Evolutionary conservation across 2,329 filamentous ascomycete genomes (phyloP).

Genomic region (Westerdykella sp.): DNA sequence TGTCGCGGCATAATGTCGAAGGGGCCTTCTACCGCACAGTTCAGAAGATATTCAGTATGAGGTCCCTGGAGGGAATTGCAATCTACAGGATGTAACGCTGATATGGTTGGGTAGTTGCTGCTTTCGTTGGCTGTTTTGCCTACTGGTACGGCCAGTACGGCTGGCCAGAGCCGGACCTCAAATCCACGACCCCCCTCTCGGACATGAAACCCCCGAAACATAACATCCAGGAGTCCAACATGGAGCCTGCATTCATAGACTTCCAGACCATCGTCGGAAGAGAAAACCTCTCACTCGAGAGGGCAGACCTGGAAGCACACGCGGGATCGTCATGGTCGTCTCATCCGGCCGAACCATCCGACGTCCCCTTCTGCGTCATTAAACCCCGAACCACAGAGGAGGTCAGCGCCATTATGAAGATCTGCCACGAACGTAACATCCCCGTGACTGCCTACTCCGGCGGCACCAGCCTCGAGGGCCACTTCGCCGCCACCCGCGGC

Average conservation of each 20-base stretch:
- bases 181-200: conserved; percentile 53
- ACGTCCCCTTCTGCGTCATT: conserved; percentile 57
- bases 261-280: conserved; percentile 56
- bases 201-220: conserved; percentile 46
- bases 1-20: conserved; percentile 1
- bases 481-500: conserved; percentile 75
- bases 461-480: conserved; percentile 83
- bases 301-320: conserved; percentile 50
- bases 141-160: conserved; percentile 49
- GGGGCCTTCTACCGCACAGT: too few relatives aligned
- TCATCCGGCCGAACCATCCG: conserved; percentile 38
- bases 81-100: too few relatives aligned
- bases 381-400: conserved; percentile 74
- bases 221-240: conserved; percentile 50
- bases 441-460: conserved; percentile 84
- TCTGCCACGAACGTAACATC: conserved; percentile 74
- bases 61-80: too few relatives aligned
- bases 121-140: conserved; percentile 11
- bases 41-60: too few relatives aligned
- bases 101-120: too few relatives aligned
- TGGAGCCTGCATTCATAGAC: conserved; percentile 60
- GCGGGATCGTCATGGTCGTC: conserved; percentile 60
- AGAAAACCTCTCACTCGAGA: conserved; percentile 56
- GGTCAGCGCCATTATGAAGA: conserved; percentile 79
- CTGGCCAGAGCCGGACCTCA: conserved; percentile 40